phyloP scores from a whole-genome alignment of 768 basidiomycete species.

The Leccinum ochraceum region DNA sequence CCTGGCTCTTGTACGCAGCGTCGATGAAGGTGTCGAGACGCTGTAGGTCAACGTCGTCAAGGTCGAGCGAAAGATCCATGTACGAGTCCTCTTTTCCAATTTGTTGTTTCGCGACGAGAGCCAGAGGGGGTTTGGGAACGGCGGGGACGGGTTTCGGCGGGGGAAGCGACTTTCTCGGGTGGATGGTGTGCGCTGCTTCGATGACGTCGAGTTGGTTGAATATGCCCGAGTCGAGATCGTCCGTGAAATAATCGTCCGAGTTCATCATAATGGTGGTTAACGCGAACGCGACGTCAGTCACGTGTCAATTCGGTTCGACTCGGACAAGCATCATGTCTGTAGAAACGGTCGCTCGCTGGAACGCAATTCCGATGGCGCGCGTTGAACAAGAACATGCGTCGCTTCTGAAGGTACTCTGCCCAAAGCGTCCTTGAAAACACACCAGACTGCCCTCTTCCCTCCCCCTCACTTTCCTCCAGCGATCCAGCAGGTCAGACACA shows the following conservation, averaged over 20 bases:
- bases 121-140: conserved; percentile 14
- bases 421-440: conserved; percentile 40
- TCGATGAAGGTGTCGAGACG: conserved; percentile 55
- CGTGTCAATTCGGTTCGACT: conserved; percentile 8
- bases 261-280: conserved; percentile 48
- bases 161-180: conserved; percentile 5
- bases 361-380: conserved; percentile 58
- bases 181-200: conserved; percentile 53
- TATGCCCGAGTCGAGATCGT: conserved; percentile 61
- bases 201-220: conserved; percentile 67
- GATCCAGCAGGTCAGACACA: conserved; percentile 50
- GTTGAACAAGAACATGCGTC: conserved; percentile 22
- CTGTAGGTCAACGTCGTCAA: conserved; percentile 56
- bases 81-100: conserved; percentile 45
- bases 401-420: conserved; percentile 67
- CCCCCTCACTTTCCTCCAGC: conserved; percentile 56
- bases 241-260: conserved; percentile 76
- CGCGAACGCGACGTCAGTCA: conserved; percentile 13
- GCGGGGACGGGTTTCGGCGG: conserved; percentile 34
- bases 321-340: conserved; percentile 51
- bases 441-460: conserved; percentile 58
- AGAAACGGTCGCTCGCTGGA: conserved; percentile 68
- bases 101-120: conserved; percentile 5
- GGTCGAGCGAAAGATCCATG: conserved; percentile 55
- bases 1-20: conserved; percentile 44